Evolutionary conservation across 257 asterid genomes (phyloP).

Genomic region (Thymus mandschuricus): DNA sequence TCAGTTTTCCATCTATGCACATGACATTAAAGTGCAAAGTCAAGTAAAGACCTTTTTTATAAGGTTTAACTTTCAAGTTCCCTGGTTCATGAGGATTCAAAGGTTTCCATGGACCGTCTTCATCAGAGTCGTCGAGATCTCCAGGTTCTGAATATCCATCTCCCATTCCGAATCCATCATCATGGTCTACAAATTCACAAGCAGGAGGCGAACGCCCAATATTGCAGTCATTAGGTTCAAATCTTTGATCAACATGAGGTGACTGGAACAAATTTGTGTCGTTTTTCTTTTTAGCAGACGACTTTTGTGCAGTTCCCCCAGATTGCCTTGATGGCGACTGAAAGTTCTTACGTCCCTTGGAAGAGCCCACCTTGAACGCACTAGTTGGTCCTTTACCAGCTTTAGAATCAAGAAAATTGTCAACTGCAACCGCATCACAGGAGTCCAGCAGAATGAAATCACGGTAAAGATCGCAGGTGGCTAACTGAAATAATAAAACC

Average conservation of each 20-base stretch:
- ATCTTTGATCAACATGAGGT: slow-evolving; percentile 43
- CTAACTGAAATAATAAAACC: slow-evolving; percentile 62
- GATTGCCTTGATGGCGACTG: slow-evolving; percentile 61
- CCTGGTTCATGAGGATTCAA: slow-evolving; percentile 94
- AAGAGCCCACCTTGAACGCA: slow-evolving; percentile 48
- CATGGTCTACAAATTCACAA: slow-evolving; percentile 39
- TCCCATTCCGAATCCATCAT: slow-evolving; percentile 49
- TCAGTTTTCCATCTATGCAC: slow-evolving; percentile 10
- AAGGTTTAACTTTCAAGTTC: slow-evolving; percentile 77
- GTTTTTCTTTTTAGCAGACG: slow-evolving; percentile 52
- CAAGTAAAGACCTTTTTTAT: slow-evolving; percentile 52
- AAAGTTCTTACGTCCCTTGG: slow-evolving; percentile 62
- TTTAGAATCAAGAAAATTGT: slow-evolving; percentile 55
- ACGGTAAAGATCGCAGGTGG: slow-evolving; percentile 76
- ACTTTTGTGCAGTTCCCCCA: slow-evolving; percentile 55
- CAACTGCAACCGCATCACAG: slow-evolving; percentile 71
- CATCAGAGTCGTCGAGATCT: slow-evolving; percentile 58
- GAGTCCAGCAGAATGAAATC: slow-evolving; percentile 85
- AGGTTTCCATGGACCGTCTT: slow-evolving; percentile 89
- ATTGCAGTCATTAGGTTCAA: slow-evolving; percentile 46
- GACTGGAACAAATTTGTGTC: slow-evolving; percentile 47
- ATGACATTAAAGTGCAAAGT: slow-evolving; percentile 24
- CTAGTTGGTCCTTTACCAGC: slow-evolving; percentile 49
- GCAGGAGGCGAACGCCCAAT: slow-evolving; percentile 44
- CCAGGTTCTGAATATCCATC: slow-evolving; percentile 51